A percentile compares a stretch with the other conserved stretches of the same genome.
Evolutionary conservation across 768 basidiomycete genomes (phyloP).

Genomic region (Calocera viscosa): DNA sequence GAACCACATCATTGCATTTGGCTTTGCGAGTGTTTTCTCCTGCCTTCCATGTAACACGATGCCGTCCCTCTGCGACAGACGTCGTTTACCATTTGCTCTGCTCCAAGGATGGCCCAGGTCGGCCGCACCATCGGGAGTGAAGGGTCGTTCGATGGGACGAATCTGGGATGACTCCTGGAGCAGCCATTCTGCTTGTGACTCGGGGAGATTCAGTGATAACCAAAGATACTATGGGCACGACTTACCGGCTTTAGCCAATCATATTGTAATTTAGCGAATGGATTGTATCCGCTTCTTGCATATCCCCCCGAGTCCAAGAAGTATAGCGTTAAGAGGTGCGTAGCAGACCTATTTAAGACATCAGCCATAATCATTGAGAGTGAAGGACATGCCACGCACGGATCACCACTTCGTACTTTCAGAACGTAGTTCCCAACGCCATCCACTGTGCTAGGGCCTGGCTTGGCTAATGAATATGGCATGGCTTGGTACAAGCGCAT

Average conservation of each 20-base stretch:
- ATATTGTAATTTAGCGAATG: conserved; percentile 60
- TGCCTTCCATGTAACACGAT: conserved; percentile 46
- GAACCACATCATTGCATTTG: conserved; percentile 95
- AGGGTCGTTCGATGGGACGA: conserved; percentile 66
- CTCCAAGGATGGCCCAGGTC: conserved; percentile 57
- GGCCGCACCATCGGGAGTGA: conserved; percentile 58
- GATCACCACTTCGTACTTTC: conserved; percentile 70
- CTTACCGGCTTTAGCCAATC: conserved; percentile 70
- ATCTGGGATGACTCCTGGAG: conserved; percentile 63
- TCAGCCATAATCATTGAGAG: not conserved
- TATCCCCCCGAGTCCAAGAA: conserved; percentile 84
- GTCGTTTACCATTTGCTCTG: conserved; percentile 20
- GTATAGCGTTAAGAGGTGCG: conserved; percentile 79
- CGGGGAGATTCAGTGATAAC: not conserved
- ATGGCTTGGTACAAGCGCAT: conserved; percentile 48
- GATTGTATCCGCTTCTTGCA: conserved; percentile 45
- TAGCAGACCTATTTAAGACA: conserved; percentile 50
- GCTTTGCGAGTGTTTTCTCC: conserved; percentile 59
- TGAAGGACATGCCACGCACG: conserved; percentile 39
- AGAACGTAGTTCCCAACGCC: conserved; percentile 87
- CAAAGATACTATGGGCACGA: not conserved
- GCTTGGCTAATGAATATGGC: conserved; percentile 72
- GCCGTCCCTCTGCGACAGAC: conserved; percentile 31
- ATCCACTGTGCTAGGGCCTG: conserved; percentile 71
- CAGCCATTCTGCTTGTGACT: conserved; percentile 87